Percentiles rank a stretch among this genome's conserved stretches.
Conservation (phyloP, 1,284 basidiomycete species). For the Moesziomyces parantarcticus region DNA sequence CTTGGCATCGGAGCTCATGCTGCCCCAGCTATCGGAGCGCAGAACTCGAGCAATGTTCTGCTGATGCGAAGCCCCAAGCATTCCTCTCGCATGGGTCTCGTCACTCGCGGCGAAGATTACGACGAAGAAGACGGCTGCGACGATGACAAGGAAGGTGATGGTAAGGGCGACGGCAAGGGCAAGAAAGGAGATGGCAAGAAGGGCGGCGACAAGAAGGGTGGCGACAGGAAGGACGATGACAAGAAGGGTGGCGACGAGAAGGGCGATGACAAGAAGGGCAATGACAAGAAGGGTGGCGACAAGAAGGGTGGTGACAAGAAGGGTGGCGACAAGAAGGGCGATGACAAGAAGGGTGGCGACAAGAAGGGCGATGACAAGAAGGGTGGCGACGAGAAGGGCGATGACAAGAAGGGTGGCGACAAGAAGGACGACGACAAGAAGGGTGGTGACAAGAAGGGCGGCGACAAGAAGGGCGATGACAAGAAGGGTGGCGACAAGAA, state of each 20-base stretch:
- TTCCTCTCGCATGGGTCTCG: conserved; percentile 1
- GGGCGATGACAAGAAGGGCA: conserved; percentile 13
- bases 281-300: background rate
- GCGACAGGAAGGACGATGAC: too few species aligned
- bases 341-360: conserved; percentile 1
- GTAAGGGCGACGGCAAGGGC: background rate
- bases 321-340: conserved; percentile 1
- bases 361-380: conserved; percentile 5
- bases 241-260: conserved; percentile 7
- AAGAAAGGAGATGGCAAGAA: conserved; percentile 7
- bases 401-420: background rate
- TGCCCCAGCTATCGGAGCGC: conserved; percentile 16
- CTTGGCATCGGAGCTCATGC: conserved; percentile 30
- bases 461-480: background rate
- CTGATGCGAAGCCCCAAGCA: conserved; percentile 6
- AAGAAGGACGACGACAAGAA: background rate
- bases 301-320: conserved; percentile 9
- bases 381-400: background rate
- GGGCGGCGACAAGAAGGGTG: conserved; percentile 2
- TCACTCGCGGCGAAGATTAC: conserved; percentile 13
- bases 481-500: conserved; percentile 6
- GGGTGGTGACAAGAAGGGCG: conserved; percentile 3
- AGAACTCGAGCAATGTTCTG: conserved; percentile 10
- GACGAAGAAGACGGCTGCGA: background rate
- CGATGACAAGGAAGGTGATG: conserved; percentile 5